Percentiles rank a stretch among this genome's conserved stretches.
These are phyloP conservation scores for Sordariomycetes sp. DNA, from an alignment of 2,329 filamentous ascomycete species.

Conservation along the genomic window DNA sequence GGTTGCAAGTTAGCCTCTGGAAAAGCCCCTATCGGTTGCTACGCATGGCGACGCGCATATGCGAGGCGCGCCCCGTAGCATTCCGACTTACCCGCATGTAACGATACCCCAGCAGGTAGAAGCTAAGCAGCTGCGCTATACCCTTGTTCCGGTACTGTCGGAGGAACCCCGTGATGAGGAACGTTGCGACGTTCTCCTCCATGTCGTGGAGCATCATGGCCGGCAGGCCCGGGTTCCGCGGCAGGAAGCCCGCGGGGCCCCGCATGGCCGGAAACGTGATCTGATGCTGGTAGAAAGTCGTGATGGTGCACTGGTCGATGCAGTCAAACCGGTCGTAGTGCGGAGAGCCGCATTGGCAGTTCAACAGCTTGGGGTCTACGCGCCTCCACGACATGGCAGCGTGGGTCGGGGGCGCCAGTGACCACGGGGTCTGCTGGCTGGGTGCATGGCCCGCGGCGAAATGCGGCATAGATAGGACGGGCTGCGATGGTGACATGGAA, in stretches of 20 bases:
- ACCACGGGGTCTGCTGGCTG: not conserved
- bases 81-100: not conserved
- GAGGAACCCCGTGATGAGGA: slow-evolving; percentile 1
- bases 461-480: not conserved
- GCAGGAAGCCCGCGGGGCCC: slow-evolving; percentile 9
- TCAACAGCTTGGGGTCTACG: slow-evolving; percentile 6
- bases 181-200: slow-evolving; percentile 1
- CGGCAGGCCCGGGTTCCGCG: slow-evolving; percentile 12
- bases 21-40: not conserved
- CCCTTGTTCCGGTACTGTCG: slow-evolving; percentile 1
- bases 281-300: slow-evolving; percentile 14
- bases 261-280: slow-evolving; percentile 11
- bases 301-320: slow-evolving; percentile 13
- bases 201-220: slow-evolving; percentile 9
- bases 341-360: slow-evolving; percentile 15
- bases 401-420: not conserved
- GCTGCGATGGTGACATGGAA: no score
- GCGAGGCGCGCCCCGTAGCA: not conserved
- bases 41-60: not conserved
- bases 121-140: not conserved
- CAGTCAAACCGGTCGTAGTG: slow-evolving; percentile 13
- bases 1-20: not conserved
- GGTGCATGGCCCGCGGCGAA: not conserved
- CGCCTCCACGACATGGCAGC: not conserved
- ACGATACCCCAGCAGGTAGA: not conserved